Conservation (phyloP, 495 filamentous ascomycete genomes). For the Penicillium cinerascens region DNA sequence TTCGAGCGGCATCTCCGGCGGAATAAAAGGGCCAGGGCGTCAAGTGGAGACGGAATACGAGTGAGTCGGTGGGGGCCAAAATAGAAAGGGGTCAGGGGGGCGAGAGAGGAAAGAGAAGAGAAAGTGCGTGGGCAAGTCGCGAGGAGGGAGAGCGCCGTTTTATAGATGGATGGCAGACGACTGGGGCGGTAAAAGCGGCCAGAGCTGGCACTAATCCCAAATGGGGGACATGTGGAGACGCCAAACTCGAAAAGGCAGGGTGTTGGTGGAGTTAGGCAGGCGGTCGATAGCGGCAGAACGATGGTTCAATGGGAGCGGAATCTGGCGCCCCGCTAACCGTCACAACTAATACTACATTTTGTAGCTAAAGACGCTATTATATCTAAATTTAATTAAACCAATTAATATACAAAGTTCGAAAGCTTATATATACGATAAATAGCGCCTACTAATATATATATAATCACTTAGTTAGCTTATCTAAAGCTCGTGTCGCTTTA, state of each 20-base stretch:
- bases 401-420: no score
- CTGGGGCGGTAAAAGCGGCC: conserved; percentile 3
- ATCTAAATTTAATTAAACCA: no score
- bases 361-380: no score
- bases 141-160: neutral
- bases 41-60: neutral
- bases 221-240: neutral
- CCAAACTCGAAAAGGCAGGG: neutral
- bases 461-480: no score
- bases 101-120: neutral
- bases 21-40: neutral
- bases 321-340: conserved; percentile 10
- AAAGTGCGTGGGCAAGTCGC: neutral
- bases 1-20: conserved; percentile 2
- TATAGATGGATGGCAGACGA: neutral
- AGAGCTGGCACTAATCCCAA: neutral
- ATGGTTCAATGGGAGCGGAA: conserved; percentile 10
- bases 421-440: no score
- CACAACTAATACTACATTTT: conserved; percentile 4
- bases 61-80: neutral
- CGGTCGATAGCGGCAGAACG: conserved; percentile 8
- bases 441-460: no score
- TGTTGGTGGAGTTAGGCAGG: conserved; percentile 1
- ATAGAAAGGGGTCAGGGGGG: neutral
- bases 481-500: no score